Base-by-base conservation (phyloP, 1,139 yeast genomes). In the Scheffersomyces illinoinensis region DNA sequence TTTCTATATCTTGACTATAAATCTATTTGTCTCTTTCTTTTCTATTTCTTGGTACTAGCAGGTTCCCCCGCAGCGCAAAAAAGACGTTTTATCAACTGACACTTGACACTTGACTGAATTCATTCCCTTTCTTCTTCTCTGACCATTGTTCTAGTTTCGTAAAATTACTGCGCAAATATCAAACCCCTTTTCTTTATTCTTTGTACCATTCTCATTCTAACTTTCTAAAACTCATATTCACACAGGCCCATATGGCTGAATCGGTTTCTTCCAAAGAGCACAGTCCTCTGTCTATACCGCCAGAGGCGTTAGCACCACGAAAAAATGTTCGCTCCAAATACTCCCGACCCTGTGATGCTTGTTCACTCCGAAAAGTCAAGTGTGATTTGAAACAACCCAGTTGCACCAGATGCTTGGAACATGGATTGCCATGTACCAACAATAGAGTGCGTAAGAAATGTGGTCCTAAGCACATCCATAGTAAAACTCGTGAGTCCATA, bases 401-500 rank as follows among this genome's bases (percentile, higher is more conserved):
- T 24, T 80, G 84, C 66, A 56, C 66, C 47, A 80, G 76, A 58
- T 80, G 84, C 67, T 67, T 73, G 33, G 67, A 75, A 49, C 77
- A 77, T 64, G 68, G 71, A 53, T 62, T 79, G 48, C 71, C 70
- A 10, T 80, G 84, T 64, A 80, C 83, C 12, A 72, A 71, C 60
- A 65, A 73, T 46, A 64, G 83, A 58, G 74, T 72, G 58, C 71
- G 82, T 43, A 78, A 78, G 66, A 79, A 79, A 64, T 71, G 77
- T 52, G 84, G 84, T 3, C 83, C 84, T n/a, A 79, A 78, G 59
- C 75, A 71, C 53, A 65, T 78, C 54, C 78, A 77, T 53, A 68
- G 70, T 55, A 79, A 78, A 61, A 79, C 83, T 10, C 62, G 78
- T 39, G 75, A 75, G 24, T 67, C 76, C 14, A 79, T 79, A 51